Evolutionary conservation across 228 moss, liverwort and hornwort species (phyloP).

Genomic region (Sphagnum fallax): DNA sequence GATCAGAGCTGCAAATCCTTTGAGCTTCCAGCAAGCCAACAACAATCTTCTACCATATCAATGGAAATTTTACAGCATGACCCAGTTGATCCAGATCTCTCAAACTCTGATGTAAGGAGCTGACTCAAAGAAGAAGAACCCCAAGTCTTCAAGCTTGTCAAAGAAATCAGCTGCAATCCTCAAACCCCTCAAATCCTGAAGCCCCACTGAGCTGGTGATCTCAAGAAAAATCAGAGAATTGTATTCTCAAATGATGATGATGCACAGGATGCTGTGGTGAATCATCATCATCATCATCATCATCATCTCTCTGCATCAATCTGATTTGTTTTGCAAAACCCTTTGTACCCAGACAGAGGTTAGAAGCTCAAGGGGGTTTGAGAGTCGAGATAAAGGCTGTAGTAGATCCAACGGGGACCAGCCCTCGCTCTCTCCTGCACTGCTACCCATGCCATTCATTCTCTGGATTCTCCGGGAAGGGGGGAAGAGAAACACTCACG

Average conservation of each 20-base stretch:
- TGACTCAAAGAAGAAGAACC: no score
- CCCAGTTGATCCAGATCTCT: not conserved
- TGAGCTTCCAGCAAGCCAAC: not conserved
- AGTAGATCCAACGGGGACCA: not conserved
- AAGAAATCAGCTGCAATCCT: not conserved
- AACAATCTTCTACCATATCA: not conserved
- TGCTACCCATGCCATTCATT: not conserved
- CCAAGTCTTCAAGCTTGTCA: not conserved
- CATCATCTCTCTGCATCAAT: no score
- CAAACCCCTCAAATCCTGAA: not conserved
- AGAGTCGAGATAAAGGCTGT: not conserved
- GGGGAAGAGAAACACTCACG: slow-evolving; percentile 14
- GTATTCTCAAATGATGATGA: no score
- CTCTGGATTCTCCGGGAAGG: not conserved
- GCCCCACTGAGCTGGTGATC: not conserved
- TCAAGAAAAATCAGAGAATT: not conserved
- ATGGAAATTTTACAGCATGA: not conserved
- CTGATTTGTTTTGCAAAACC: no score
- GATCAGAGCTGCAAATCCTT: not conserved
- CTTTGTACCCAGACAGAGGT: no score
- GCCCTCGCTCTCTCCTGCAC: not conserved
- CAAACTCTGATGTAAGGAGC: not conserved
- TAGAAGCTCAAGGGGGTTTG: not conserved
- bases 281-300: no score
- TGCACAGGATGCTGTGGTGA: no score